phyloP scores from a whole-genome alignment of 169 alveolate genomes.

The Plasmodium cynomolgi region DNA sequence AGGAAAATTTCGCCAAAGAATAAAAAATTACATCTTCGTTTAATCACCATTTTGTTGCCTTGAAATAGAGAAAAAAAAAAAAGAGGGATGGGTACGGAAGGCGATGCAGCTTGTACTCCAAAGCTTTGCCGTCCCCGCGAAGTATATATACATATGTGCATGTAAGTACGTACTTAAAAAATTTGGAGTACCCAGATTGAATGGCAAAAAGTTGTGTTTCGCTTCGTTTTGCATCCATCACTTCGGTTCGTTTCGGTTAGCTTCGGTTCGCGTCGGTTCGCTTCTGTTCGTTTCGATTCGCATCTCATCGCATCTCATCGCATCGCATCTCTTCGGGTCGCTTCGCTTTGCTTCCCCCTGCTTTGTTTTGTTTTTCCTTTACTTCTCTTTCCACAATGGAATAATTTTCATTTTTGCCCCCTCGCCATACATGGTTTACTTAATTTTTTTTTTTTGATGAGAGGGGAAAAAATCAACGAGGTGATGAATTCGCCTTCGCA shows the following conservation, averaged over 20 bases:
- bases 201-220: neutral
- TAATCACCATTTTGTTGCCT: neutral
- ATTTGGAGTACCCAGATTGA: neutral
- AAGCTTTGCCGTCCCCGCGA: neutral
- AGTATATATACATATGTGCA: neutral
- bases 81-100: neutral
- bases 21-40: neutral
- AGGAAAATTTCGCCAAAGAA: neutral
- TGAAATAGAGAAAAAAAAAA: neutral
- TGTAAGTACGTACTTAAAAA: neutral
- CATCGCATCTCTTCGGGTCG: neutral
- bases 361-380: neutral
- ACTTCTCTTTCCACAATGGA: neutral
- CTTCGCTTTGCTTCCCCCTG: neutral
- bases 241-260: neutral
- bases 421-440: neutral
- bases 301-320: too few species aligned
- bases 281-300: neutral
- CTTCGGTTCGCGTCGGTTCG: neutral
- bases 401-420: neutral
- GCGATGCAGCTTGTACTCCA: neutral
- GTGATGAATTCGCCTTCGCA: neutral
- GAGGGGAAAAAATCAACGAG: neutral
- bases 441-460: neutral
- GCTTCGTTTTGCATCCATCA: neutral